phyloP scores from a whole-genome alignment of 129 eudicot species.

The Logfia minima region DNA sequence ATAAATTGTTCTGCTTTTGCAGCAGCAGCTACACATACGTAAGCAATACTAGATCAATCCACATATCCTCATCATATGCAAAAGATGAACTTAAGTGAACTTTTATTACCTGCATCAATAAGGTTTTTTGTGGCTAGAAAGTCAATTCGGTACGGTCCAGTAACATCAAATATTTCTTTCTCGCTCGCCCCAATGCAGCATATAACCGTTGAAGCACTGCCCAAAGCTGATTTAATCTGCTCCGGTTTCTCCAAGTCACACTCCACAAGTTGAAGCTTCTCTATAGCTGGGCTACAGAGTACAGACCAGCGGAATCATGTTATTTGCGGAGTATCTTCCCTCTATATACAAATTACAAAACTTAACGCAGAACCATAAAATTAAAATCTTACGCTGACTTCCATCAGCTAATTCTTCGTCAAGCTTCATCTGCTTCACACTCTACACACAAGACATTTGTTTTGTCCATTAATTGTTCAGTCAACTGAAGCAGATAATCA shows the following conservation, averaged over 20 bases:
- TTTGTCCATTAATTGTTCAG: constrained; percentile 3
- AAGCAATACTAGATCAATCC: constrained; percentile 24
- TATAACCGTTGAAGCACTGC: constrained; percentile 69
- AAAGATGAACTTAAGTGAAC: no score
- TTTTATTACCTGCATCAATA: constrained; percentile 60
- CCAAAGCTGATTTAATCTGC: constrained; percentile 70
- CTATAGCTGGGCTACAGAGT: constrained; percentile 98
- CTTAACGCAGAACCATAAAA: constrained; percentile 13
- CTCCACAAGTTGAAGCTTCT: constrained; percentile 89
- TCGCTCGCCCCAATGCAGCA: constrained; percentile 99
- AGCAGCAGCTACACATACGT: constrained; percentile 61
- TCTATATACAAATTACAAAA: background rate
- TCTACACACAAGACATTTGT: constrained; percentile 44
- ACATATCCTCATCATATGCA: constrained; percentile 7
- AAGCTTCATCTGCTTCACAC: constrained; percentile 69
- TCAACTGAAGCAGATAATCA: constrained; percentile 15
- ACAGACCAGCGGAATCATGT: constrained; percentile 55
- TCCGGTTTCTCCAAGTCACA: constrained; percentile 83
- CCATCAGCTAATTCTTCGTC: constrained; percentile 49
- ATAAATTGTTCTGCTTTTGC: constrained; percentile 86
- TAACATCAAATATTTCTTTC: constrained; percentile 84
- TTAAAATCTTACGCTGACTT: constrained; percentile 62
- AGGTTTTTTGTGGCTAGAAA: constrained; percentile 90
- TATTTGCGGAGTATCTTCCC: constrained; percentile 28
- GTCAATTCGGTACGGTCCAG: constrained; percentile 94